Base-by-base conservation (phyloP, 2,329 filamentous ascomycete species). In the Claviceps fusiformis region DNA sequence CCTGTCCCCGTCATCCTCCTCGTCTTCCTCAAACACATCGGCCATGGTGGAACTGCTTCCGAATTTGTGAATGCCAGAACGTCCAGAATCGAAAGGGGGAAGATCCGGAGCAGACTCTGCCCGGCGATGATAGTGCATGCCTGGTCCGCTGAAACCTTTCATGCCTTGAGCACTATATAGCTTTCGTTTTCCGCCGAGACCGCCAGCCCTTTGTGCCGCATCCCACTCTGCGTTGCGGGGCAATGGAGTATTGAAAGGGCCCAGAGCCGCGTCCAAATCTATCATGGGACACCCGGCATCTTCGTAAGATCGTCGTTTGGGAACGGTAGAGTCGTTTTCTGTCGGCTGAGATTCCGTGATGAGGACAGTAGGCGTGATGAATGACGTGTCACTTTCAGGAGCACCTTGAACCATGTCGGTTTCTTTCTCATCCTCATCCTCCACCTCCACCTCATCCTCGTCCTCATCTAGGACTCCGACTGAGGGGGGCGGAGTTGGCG, bases 201-300 rank as follows among this genome's bases (percentile, higher is more conserved):
- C 75, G 7, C 78, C 77, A 1, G 76, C 76, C 56, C 75, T 75
- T 60, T 86, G 82, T 8, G 82, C 83, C 2, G 82, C 80, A 58
- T 86, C 82, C 77, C 84, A 86, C 57, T 84, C 82, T 2, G 79
- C 73, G 56, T 83, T 83, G 11, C 75, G 75, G 37, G 74, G 74
- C 2, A 83, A 73, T 31, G 87, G 87, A 0, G 90, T 95, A 63
- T 95, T 93, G 69, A 95, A 95, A 0, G 92, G 90, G 1, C 90
- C 91, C 1, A 97, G 77, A 31, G 92, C 93, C 19, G 91, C 92
- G 71, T 98, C 93, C 46, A 98, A 74, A 68, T 98, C 93, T 59
- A 98, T 95, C 68, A 96, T 86, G 8, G 87, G 85, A 64, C 83
- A 88, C 53, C 85, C 78, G 3, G 80, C 68, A 57, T 95, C 88